Evolutionary conservation across 495 filamentous ascomycete genomes (phyloP).

Genomic region (Lentithecium fluviatile): DNA sequence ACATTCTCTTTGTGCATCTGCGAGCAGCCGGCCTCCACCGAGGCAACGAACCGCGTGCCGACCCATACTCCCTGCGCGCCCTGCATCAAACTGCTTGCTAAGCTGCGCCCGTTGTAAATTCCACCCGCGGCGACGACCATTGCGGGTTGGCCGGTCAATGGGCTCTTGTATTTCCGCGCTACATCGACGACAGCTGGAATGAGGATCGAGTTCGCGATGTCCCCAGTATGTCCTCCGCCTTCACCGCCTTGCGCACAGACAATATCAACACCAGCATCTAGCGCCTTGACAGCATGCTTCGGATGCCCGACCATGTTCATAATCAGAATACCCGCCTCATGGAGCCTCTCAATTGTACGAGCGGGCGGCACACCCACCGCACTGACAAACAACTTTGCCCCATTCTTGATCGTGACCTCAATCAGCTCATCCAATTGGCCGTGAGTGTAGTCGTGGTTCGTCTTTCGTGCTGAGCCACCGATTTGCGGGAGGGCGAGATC

Average conservation of each 20-base stretch:
- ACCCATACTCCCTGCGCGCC: constrained; percentile 48
- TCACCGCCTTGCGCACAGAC: constrained; percentile 59
- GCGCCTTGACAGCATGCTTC: constrained; percentile 81
- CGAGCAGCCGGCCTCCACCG: constrained; percentile 71
- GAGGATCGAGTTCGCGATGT: constrained; percentile 46
- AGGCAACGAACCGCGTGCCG: constrained; percentile 81
- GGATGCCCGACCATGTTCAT: constrained; percentile 97
- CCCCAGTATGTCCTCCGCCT: constrained; percentile 48
- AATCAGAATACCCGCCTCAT: constrained; percentile 70
- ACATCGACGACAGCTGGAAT: constrained; percentile 48
- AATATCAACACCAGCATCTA: constrained; percentile 77
- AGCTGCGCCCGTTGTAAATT: constrained; percentile 44
- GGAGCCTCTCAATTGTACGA: constrained; percentile 65
- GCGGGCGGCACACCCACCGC: constrained; percentile 80
- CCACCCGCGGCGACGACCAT: constrained; percentile 48
- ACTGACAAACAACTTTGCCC: constrained; percentile 75
- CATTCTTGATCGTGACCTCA: constrained; percentile 72
- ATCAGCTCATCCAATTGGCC: constrained; percentile 80
- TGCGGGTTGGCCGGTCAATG: constrained; percentile 44
- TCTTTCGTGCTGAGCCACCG: constrained; percentile 73
- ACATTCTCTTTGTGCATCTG: constrained; percentile 77
- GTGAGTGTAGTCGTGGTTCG: constrained; percentile 89
- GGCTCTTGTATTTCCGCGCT: constrained; percentile 45
- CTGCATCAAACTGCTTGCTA: constrained; percentile 46
- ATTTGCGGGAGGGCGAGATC: constrained; percentile 85